Percentiles rank a stretch among this genome's conserved stretches.
These are phyloP conservation scores for Colletotrichum chrysophilum DNA, from an alignment of 2,329 filamentous ascomycete genomes.

Conservation along the genomic window DNA sequence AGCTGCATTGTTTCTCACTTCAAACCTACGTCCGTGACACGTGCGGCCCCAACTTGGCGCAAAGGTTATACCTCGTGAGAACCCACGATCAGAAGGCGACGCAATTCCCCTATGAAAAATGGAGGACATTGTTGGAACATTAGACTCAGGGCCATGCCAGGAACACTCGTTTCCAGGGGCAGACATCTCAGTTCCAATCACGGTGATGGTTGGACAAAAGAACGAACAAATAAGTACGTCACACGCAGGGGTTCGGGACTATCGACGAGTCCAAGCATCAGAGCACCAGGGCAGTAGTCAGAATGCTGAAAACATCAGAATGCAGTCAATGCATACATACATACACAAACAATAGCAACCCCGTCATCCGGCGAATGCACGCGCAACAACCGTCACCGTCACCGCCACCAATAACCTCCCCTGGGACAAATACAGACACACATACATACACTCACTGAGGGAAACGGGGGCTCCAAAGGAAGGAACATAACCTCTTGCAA, in stretches of 20 bases:
- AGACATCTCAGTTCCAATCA: neutral
- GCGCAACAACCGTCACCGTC: neutral
- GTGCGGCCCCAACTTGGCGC: neutral
- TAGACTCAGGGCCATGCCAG: neutral
- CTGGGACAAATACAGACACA: neutral
- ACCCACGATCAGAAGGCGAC: neutral
- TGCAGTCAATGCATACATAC: neutral
- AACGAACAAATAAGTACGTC: neutral
- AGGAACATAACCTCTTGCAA: neutral
- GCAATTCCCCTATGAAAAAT: neutral
- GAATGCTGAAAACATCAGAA: neutral
- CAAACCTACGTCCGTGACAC: neutral
- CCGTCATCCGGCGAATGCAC: neutral
- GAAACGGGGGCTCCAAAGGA: neutral
- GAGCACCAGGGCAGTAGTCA: neutral
- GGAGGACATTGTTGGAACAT: neutral
- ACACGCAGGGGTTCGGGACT: neutral
- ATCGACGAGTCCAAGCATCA: neutral
- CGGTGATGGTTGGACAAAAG: neutral
- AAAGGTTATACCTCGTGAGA: neutral
- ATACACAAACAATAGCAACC: neutral
- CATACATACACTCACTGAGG: neutral
- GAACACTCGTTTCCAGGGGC: neutral
- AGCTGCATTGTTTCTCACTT: neutral
- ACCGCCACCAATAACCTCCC: neutral